Percentiles rank a stretch among this genome's conserved stretches.
phyloP scores from a whole-genome alignment of 495 filamentous ascomycete species.

The Diplogelasinospora grovesii region DNA sequence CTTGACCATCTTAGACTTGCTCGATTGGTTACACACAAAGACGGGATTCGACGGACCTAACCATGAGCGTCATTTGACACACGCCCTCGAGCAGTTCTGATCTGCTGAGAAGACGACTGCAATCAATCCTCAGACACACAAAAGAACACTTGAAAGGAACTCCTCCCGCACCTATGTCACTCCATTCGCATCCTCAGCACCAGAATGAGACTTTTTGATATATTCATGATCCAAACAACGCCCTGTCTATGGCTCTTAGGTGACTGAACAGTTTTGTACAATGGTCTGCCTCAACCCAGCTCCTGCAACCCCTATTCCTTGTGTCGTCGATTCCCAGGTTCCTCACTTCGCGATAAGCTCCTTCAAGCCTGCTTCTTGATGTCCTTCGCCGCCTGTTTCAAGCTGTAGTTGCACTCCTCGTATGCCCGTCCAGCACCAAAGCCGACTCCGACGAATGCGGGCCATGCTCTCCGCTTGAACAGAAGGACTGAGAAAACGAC shows the following conservation, averaged over 20 bases:
- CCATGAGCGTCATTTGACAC: too few relatives aligned
- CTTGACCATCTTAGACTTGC: too few relatives aligned
- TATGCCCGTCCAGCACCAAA: slow-evolving; percentile 95
- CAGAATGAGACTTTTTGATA: not conserved
- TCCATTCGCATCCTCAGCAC: too few relatives aligned
- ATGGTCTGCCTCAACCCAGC: not conserved
- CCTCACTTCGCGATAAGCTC: not conserved
- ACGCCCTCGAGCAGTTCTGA: too few relatives aligned
- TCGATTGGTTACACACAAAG: too few relatives aligned
- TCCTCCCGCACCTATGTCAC: too few relatives aligned
- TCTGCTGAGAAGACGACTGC: too few relatives aligned
- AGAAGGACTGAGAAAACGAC: slow-evolving; percentile 96
- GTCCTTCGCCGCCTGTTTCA: slow-evolving; percentile 49
- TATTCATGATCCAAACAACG: slow-evolving; percentile 8
- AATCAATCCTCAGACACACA: too few relatives aligned
- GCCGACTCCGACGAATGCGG: slow-evolving; percentile 82
- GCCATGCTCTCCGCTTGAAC: slow-evolving; percentile 96
- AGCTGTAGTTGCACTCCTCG: slow-evolving; percentile 76
- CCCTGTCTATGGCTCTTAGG: slow-evolving; percentile 20
- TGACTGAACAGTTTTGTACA: slow-evolving; percentile 22
- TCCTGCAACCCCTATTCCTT: not conserved
- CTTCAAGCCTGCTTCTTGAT: slow-evolving; percentile 39
- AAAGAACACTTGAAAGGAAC: too few relatives aligned
- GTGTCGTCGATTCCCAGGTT: not conserved
- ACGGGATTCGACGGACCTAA: too few relatives aligned